A percentile compares a stretch with the other conserved stretches of the same genome.
These are phyloP conservation scores for Westerdykella ornata DNA, from an alignment of 2,329 filamentous ascomycete genomes.

Conservation along the genomic window DNA sequence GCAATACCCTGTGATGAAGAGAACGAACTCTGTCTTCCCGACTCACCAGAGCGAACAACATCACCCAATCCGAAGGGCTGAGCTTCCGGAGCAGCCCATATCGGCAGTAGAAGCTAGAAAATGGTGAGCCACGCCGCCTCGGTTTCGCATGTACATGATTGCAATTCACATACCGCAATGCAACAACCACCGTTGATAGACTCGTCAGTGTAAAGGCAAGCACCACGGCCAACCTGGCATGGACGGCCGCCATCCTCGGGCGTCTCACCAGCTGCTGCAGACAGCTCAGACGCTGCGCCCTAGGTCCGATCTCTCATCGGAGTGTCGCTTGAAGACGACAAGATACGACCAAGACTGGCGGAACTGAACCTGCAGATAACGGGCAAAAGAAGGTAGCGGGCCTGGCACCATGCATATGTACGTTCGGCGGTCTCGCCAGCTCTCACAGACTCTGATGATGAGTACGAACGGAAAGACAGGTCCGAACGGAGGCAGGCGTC, in stretches of 20 bases:
- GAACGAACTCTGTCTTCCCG: neutral
- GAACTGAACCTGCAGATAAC: too few species aligned
- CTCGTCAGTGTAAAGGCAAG: conserved; percentile 23
- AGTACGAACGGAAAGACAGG: too few species aligned
- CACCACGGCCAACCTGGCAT: conserved; percentile 19
- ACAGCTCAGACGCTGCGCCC: too few species aligned
- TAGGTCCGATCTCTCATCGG: too few species aligned
- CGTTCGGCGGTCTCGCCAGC: too few species aligned
- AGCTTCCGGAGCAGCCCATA: conserved; percentile 23
- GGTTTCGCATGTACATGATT: neutral
- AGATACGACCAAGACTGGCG: too few species aligned
- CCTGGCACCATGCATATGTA: too few species aligned
- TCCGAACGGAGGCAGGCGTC: too few species aligned
- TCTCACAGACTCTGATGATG: too few species aligned
- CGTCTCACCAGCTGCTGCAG: too few species aligned
- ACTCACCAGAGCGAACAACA: conserved; percentile 24
- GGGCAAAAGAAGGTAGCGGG: too few species aligned
- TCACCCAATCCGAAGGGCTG: conserved; percentile 25
- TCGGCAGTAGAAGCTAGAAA: conserved; percentile 25
- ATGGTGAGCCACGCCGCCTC: neutral
- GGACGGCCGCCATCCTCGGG: conserved; percentile 8
- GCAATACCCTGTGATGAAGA: neutral
- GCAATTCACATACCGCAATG: conserved; percentile 16
- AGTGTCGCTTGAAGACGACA: too few species aligned
- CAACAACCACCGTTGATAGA: conserved; percentile 25